These are phyloP conservation scores for Tuber microsphaerosporum DNA, from an alignment of 495 filamentous ascomycete species.

Conservation along the genomic window DNA sequence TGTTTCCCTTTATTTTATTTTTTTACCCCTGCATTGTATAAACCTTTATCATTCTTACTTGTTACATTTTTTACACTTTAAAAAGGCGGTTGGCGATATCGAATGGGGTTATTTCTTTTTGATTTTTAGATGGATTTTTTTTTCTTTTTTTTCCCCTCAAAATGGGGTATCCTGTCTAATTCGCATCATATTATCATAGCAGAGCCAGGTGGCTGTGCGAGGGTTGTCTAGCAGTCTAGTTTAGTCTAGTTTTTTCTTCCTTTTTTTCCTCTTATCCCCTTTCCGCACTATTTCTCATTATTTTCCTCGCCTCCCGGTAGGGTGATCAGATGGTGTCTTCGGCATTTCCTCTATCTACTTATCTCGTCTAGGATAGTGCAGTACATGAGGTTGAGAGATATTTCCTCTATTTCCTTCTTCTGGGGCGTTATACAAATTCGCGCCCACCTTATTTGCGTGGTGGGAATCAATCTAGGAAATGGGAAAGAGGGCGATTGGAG, in stretches of 20 bases:
- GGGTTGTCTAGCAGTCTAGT: not conserved
- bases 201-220: slow-evolving; percentile 1
- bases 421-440: not conserved
- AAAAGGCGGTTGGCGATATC: slow-evolving; percentile 15
- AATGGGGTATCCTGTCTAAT: not conserved
- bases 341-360: not conserved
- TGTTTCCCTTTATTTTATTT: slow-evolving; percentile 15
- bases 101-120: slow-evolving; percentile 17
- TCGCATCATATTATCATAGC: not conserved
- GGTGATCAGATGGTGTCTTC: not conserved
- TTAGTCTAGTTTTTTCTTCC: not conserved
- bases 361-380: not conserved
- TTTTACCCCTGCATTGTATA: slow-evolving; percentile 27
- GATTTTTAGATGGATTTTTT: slow-evolving; percentile 20
- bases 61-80: slow-evolving; percentile 3
- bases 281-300: not conserved
- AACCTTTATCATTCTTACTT: slow-evolving; percentile 18
- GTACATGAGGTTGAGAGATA: not conserved
- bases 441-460: not conserved
- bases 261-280: not conserved
- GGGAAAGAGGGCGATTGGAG: not conserved
- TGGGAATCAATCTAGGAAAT: not conserved
- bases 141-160: slow-evolving; percentile 14
- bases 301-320: not conserved
- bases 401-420: slow-evolving; percentile 3